Conservation (phyloP, 169 alveolate genomes). For the Plasmodium gallinaceum region DNA sequence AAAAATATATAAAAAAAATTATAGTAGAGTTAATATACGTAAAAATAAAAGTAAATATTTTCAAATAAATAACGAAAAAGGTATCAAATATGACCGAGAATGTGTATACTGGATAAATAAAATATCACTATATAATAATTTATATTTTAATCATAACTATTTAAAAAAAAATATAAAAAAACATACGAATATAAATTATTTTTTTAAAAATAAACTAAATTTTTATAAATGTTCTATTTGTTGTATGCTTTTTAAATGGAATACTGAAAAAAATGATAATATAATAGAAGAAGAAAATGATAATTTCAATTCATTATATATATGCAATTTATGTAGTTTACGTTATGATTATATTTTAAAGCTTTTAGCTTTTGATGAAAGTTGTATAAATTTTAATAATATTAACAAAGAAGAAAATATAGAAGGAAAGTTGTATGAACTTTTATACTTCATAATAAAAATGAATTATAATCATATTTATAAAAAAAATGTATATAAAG, state of each 20-base stretch:
- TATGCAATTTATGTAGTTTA: slow-evolving; percentile 31
- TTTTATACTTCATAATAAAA: slow-evolving; percentile 38
- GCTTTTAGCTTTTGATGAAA: background rate
- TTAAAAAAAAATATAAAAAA: slow-evolving; percentile 11
- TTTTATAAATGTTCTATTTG: slow-evolving; percentile 59
- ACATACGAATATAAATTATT: background rate
- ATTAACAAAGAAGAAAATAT: slow-evolving; percentile 12
- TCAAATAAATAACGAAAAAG: background rate
- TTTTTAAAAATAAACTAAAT: background rate
- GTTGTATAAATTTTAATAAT: background rate
- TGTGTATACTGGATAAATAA: slow-evolving; percentile 33
- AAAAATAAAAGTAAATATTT: slow-evolving; percentile 14
- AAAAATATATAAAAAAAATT: too few relatives aligned
- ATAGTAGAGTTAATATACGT: background rate
- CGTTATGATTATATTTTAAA: slow-evolving; percentile 19
- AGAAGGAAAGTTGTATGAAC: slow-evolving; percentile 44
- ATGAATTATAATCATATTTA: slow-evolving; percentile 24
- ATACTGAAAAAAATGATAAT: background rate
- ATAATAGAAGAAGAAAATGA: background rate
- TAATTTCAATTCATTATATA: slow-evolving; percentile 4
- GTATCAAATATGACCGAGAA: background rate
- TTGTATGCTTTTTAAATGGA: slow-evolving; percentile 45
- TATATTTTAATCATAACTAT: slow-evolving; percentile 26
- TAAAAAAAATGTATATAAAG: slow-evolving; percentile 24
- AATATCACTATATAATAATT: slow-evolving; percentile 37